A percentile compares a stretch with the other conserved stretches of the same genome.
These are phyloP conservation scores for Hypoxylon sp. DNA, from an alignment of 2,329 filamentous ascomycete species.

Conservation along the genomic window DNA sequence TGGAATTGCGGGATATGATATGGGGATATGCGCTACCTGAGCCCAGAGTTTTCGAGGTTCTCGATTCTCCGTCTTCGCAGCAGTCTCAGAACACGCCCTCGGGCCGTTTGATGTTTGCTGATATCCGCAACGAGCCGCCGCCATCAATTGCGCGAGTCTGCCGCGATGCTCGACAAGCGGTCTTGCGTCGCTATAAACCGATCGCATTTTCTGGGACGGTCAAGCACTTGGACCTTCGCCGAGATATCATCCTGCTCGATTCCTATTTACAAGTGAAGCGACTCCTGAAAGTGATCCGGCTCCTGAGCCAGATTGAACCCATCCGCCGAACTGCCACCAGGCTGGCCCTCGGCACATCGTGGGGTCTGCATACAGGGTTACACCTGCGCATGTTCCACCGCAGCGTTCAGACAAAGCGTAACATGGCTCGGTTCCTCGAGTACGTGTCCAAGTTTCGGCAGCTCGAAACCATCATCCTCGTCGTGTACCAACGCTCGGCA, in stretches of 20 bases:
- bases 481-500: constrained; percentile 65
- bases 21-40: constrained; percentile 63
- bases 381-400: constrained; percentile 63
- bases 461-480: constrained; percentile 60
- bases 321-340: constrained; percentile 59
- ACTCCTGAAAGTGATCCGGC: constrained; percentile 62
- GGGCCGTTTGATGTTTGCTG: constrained; percentile 63
- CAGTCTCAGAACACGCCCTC: constrained; percentile 57
- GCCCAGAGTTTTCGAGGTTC: constrained; percentile 62
- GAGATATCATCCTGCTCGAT: constrained; percentile 64
- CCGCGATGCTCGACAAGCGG: constrained; percentile 61
- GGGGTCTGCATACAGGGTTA: constrained; percentile 62
- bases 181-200: constrained; percentile 61
- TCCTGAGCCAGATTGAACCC: constrained; percentile 63
- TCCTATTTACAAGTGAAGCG: constrained; percentile 64
- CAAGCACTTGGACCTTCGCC: constrained; percentile 62
- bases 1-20: constrained; percentile 63
- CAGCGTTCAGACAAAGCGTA: constrained; percentile 58
- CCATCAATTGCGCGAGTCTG: constrained; percentile 62
- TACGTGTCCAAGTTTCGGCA: constrained; percentile 59
- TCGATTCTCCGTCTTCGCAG: constrained; percentile 61
- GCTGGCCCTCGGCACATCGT: constrained; percentile 63
- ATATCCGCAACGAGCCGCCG: constrained; percentile 62
- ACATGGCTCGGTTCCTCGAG: constrained; percentile 60
- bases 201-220: constrained; percentile 62